These are phyloP conservation scores for Plantago coronopus DNA, from an alignment of 305 asterid species.

Conservation along the genomic window DNA sequence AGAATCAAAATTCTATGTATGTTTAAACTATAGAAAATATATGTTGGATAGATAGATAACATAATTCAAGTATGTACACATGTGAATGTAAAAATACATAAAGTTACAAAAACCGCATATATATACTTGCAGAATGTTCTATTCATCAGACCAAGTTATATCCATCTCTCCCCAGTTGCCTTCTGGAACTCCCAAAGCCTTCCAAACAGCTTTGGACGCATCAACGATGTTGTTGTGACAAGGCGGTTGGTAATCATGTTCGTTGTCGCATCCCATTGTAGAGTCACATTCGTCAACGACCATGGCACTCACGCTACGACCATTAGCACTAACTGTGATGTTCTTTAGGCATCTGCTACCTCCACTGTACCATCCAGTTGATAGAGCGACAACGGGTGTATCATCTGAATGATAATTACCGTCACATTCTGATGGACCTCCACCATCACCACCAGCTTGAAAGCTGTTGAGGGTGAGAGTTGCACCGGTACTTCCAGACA, in stretches of 20 bases:
- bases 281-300: conserved; percentile 48
- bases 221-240: conserved; percentile 40
- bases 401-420: conserved; percentile 34
- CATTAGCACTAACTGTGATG: conserved; percentile 29
- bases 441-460: conserved; percentile 37
- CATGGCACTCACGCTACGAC: conserved; percentile 30
- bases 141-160: conserved; percentile 36
- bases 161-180: conserved; percentile 27
- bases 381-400: conserved; percentile 33
- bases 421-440: conserved; percentile 38
- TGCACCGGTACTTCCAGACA: conserved; percentile 25
- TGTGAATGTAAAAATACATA: no score
- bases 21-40: no score
- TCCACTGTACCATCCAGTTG: conserved; percentile 43
- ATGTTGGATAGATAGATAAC: no score
- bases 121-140: neutral
- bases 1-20: no score
- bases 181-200: conserved; percentile 31
- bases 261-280: conserved; percentile 37
- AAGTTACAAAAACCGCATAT: no score
- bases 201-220: conserved; percentile 47
- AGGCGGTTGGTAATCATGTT: conserved; percentile 38
- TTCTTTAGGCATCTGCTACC: conserved; percentile 32
- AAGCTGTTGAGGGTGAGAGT: conserved; percentile 37
- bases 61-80: no score